These are phyloP conservation scores for Forsythia viridissima DNA, from an alignment of 257 asterid species.

Conservation along the genomic window DNA sequence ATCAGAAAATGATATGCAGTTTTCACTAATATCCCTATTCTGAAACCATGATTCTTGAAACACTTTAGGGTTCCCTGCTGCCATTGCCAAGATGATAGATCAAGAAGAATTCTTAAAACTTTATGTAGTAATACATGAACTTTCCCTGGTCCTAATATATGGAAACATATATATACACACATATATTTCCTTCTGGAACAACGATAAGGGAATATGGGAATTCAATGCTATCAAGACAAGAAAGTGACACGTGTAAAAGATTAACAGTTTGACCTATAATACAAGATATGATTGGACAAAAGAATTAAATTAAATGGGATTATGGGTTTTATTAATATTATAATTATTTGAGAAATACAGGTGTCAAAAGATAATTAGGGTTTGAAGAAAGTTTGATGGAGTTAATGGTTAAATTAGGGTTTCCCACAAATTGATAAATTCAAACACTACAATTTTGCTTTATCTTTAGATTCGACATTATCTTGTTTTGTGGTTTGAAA, in stretches of 20 bases:
- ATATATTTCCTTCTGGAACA: conserved; percentile 30
- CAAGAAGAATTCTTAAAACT: neutral
- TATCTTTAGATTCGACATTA: conserved; percentile 65
- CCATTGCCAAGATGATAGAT: conserved; percentile 32
- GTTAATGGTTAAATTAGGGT: conserved; percentile 3
- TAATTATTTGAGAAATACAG: neutral
- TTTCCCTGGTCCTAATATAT: conserved; percentile 14
- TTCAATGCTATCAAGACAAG: neutral
- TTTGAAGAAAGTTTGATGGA: neutral
- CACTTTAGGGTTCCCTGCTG: conserved; percentile 33
- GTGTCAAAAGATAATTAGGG: neutral
- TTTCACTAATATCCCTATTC: conserved; percentile 21
- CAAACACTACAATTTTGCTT: conserved; percentile 30
- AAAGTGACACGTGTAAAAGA: conserved; percentile 34
- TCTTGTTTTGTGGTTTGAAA: conserved; percentile 47
- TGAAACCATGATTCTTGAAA: conserved; percentile 48
- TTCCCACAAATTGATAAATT: conserved; percentile 22
- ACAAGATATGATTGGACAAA: conserved; percentile 7
- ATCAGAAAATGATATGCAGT: conserved; percentile 27
- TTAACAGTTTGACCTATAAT: neutral
- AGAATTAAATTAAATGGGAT: neutral
- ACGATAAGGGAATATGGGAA: conserved; percentile 9
- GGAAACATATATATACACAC: conserved; percentile 32
- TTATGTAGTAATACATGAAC: conserved; percentile 16
- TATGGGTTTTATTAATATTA: neutral